phyloP scores from a whole-genome alignment of 768 basidiomycete genomes.

The Leucocoprinus sp. region DNA sequence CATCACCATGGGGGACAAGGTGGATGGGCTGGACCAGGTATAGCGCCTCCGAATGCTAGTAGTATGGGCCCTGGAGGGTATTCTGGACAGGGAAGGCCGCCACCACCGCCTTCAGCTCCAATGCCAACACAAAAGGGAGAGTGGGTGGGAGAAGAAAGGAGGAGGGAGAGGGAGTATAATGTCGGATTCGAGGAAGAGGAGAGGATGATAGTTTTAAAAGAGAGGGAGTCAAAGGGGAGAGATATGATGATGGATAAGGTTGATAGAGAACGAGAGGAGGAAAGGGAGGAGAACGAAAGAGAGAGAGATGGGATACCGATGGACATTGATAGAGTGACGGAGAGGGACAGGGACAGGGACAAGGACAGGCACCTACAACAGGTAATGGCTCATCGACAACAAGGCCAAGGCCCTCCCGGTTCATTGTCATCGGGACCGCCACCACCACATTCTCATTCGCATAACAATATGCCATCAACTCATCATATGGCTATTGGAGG shows the following conservation, averaged over 20 bases:
- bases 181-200: conserved; percentile 29
- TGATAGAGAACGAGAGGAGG: conserved; percentile 23
- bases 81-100: conserved; percentile 25
- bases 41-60: conserved; percentile 13
- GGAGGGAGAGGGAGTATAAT: conserved; percentile 21
- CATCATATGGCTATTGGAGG: conserved; percentile 21
- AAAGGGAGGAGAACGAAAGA: conserved; percentile 22
- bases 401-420: conserved; percentile 16
- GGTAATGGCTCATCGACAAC: conserved; percentile 24
- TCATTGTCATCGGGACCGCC: conserved; percentile 18
- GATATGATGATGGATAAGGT: conserved; percentile 23
- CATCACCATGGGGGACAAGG: no score
- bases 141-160: conserved; percentile 16
- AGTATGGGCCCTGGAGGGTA: conserved; percentile 23
- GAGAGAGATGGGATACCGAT: conserved; percentile 17
- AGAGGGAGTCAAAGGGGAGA: conserved; percentile 19
- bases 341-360: conserved; percentile 12
- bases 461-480: conserved; percentile 17
- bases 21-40: conserved; percentile 4
- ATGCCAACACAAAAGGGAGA: no score
- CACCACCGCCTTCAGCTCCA: no score
- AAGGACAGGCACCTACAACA: conserved; percentile 11
- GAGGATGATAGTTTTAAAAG: conserved; percentile 21
- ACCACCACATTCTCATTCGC: conserved; percentile 22
- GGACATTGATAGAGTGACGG: conserved; percentile 13